Evolutionary conservation across 208 protist genomes (phyloP).

Genomic region (Willaertia magna): DNA sequence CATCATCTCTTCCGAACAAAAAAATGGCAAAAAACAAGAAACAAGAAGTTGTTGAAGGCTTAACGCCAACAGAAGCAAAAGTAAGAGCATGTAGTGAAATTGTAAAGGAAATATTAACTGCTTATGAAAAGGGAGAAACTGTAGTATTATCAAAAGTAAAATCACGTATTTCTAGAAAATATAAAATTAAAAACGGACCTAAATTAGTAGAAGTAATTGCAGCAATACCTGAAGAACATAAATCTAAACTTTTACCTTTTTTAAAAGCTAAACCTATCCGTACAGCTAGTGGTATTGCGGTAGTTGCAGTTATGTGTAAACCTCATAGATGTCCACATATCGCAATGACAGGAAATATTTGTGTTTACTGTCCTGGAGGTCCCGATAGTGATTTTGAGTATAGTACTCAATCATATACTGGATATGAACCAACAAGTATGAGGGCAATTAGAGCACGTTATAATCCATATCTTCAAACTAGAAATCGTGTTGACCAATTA

Average conservation of each 20-base stretch:
- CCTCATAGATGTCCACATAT: conserved; percentile 83
- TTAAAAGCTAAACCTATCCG: conserved; percentile 70
- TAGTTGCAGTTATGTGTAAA: conserved; percentile 88
- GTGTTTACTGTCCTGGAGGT: conserved; percentile 78
- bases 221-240: conserved; percentile 55
- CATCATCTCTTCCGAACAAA: too few relatives aligned
- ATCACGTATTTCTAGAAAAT: conserved; percentile 9
- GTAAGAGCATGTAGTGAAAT: conserved; percentile 14
- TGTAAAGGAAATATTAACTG: conserved; percentile 28
- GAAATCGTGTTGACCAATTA: conserved; percentile 68
- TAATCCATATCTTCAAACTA: conserved; percentile 66
- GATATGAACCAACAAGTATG: conserved; percentile 85
- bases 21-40: too few relatives aligned
- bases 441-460: conserved; percentile 78
- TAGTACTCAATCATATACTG: conserved; percentile 73
- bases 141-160: conserved; percentile 25
- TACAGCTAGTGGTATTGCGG: conserved; percentile 71
- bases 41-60: background rate
- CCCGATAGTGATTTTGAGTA: conserved; percentile 87
- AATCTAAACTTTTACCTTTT: conserved; percentile 45
- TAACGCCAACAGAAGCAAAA: background rate
- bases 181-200: conserved; percentile 23
- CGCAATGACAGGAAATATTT: conserved; percentile 67
- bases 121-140: conserved; percentile 28
- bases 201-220: conserved; percentile 63